These are phyloP conservation scores for Dendrobium huoshanense DNA, from an alignment of 106 monocot species.

Conservation along the genomic window DNA sequence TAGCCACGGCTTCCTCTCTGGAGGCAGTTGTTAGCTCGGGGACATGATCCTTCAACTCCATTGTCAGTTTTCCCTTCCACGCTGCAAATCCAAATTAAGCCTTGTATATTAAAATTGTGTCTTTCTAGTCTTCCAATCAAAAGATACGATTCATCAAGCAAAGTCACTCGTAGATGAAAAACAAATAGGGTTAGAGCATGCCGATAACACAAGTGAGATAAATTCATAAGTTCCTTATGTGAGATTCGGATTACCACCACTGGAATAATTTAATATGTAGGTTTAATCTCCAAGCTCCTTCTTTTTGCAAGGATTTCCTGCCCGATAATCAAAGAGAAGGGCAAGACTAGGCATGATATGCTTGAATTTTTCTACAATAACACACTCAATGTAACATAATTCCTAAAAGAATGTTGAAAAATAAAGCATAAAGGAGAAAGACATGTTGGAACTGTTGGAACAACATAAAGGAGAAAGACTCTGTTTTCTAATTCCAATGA, in stretches of 20 bases:
- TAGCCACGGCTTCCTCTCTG: neutral
- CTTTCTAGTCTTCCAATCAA: neutral
- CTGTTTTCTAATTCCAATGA: no score
- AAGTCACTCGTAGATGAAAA: neutral
- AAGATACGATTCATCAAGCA: neutral
- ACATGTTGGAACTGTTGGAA: no score
- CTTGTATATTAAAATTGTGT: neutral
- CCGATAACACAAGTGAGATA: neutral
- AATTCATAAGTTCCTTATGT: no score
- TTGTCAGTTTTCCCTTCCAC: neutral
- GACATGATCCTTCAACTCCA: neutral
- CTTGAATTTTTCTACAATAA: no score
- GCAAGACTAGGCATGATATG: neutral
- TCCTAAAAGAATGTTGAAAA: no score
- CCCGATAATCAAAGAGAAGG: neutral
- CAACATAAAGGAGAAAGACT: no score
- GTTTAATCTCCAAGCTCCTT: no score
- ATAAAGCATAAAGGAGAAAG: no score
- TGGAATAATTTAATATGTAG: no score
- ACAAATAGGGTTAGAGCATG: neutral
- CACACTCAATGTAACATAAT: no score
- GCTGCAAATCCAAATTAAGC: neutral
- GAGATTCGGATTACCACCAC: no score
- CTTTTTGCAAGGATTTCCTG: no score
- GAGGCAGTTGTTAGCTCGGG: neutral